These are phyloP conservation scores for Tylopilus sp. DNA, from an alignment of 768 basidiomycete genomes.

Conservation along the genomic window DNA sequence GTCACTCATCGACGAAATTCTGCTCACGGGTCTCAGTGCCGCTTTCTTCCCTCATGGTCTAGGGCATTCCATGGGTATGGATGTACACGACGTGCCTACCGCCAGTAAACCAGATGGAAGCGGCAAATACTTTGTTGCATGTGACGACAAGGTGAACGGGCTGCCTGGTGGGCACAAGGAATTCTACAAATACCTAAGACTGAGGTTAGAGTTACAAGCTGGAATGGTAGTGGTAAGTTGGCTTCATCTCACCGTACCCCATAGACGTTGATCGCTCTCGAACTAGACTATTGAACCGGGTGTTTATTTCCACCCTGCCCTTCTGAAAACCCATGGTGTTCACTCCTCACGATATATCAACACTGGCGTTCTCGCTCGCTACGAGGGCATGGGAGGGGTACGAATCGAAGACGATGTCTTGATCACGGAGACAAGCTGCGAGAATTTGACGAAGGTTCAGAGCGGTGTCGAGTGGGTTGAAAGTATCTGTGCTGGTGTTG, in stretches of 20 bases:
- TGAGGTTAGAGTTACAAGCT: conserved; percentile 65
- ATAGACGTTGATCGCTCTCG: neutral
- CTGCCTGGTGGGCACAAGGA: conserved; percentile 54
- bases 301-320: conserved; percentile 78
- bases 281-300: conserved; percentile 86
- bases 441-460: conserved; percentile 82
- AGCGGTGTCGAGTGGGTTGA: conserved; percentile 87
- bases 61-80: conserved; percentile 88
- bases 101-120: conserved; percentile 71
- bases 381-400: conserved; percentile 85
- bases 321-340: conserved; percentile 65
- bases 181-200: conserved; percentile 78
- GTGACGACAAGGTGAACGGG: conserved; percentile 70
- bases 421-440: conserved; percentile 67
- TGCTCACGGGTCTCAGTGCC: conserved; percentile 70
- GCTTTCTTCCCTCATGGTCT: conserved; percentile 96
- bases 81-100: conserved; percentile 89
- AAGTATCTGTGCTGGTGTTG: conserved; percentile 67
- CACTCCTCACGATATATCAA: conserved; percentile 49
- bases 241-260: neutral
- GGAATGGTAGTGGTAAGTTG: conserved; percentile 86
- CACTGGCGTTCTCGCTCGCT: conserved; percentile 32
- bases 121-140: conserved; percentile 55
- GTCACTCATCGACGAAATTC: conserved; percentile 45
- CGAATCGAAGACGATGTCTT: conserved; percentile 91